A percentile compares a stretch with the other conserved stretches of the same genome.
Evolutionary conservation across 2,329 filamentous ascomycete species (phyloP).

Genomic region (Fusarium compactum): DNA sequence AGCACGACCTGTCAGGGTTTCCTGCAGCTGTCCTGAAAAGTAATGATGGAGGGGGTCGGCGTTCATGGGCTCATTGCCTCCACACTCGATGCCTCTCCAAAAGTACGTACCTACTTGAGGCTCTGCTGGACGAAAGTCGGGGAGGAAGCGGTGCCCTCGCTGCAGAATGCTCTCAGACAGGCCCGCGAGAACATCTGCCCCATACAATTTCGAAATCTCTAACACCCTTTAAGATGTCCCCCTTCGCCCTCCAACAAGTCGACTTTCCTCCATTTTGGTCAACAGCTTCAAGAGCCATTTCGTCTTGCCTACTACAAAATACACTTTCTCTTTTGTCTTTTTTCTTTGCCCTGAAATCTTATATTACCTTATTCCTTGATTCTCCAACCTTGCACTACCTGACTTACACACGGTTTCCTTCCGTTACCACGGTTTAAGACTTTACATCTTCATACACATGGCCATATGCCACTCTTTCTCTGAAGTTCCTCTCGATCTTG

Average conservation of each 20-base stretch:
- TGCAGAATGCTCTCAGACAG: neutral
- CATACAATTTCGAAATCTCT: conserved; percentile 16
- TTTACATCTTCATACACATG: conserved; percentile 6
- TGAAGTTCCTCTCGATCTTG: neutral
- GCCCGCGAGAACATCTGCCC: conserved; percentile 4
- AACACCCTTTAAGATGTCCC: conserved; percentile 32
- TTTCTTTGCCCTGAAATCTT: neutral
- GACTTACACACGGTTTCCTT: conserved; percentile 29
- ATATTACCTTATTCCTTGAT: neutral
- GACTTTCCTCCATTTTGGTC: neutral
- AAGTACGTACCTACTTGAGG: conserved; percentile 28
- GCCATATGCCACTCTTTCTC: neutral
- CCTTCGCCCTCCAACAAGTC: conserved; percentile 29
- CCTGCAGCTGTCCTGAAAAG: conserved; percentile 28
- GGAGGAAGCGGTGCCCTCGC: conserved; percentile 20
- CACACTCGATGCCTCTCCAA: conserved; percentile 21
- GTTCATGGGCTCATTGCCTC: conserved; percentile 10
- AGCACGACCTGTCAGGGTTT: neutral
- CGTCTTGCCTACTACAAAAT: neutral
- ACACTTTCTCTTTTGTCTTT: neutral
- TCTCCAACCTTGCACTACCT: conserved; percentile 8
- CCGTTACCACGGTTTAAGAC: conserved; percentile 5
- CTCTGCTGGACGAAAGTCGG: conserved; percentile 24
- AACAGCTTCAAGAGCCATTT: neutral
- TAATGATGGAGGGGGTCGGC: conserved; percentile 15